These are phyloP conservation scores for Plasmopara viticola DNA, from an alignment of 352 stramenopile species.

Conservation along the genomic window DNA sequence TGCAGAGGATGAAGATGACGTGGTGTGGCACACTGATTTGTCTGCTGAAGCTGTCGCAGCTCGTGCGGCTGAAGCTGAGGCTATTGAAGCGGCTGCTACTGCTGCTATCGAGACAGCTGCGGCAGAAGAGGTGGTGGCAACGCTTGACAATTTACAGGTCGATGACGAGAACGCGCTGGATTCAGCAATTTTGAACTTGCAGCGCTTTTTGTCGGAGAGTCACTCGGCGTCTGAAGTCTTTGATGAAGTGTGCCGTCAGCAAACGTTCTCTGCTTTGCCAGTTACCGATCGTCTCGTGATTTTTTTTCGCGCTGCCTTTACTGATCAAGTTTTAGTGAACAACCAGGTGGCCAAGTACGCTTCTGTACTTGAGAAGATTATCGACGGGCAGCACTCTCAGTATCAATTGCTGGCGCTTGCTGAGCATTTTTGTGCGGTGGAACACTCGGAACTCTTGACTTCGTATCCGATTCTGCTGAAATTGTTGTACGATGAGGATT, in stretches of 20 bases:
- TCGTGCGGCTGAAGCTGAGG: conserved; percentile 72
- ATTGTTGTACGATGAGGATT: conserved; percentile 94
- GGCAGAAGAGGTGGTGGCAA: conserved; percentile 55
- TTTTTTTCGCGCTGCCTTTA: conserved; percentile 88
- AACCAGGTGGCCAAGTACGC: conserved; percentile 89
- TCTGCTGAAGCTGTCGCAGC: conserved; percentile 76
- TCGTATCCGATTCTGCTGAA: conserved; percentile 95
- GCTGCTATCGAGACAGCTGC: conserved; percentile 56
- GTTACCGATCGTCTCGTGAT: conserved; percentile 93
- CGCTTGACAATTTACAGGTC: conserved; percentile 76
- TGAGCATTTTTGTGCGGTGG: conserved; percentile 88
- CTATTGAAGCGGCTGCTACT: conserved; percentile 70
- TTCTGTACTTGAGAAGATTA: conserved; percentile 78
- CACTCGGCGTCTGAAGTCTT: conserved; percentile 62
- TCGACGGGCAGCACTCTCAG: conserved; percentile 85
- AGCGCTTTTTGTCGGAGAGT: conserved; percentile 45
- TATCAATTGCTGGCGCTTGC: conserved; percentile 89
- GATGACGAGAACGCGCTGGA: conserved; percentile 82
- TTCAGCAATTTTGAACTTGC: conserved; percentile 57
- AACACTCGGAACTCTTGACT: conserved; percentile 65
- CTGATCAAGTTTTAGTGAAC: conserved; percentile 84
- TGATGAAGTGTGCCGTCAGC: conserved; percentile 90
- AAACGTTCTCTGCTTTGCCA: conserved; percentile 88
- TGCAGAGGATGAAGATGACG: conserved; percentile 60
- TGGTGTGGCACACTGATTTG: conserved; percentile 84